phyloP scores from a whole-genome alignment of 208 protist genomes.

The Leishmania gerbilli region DNA sequence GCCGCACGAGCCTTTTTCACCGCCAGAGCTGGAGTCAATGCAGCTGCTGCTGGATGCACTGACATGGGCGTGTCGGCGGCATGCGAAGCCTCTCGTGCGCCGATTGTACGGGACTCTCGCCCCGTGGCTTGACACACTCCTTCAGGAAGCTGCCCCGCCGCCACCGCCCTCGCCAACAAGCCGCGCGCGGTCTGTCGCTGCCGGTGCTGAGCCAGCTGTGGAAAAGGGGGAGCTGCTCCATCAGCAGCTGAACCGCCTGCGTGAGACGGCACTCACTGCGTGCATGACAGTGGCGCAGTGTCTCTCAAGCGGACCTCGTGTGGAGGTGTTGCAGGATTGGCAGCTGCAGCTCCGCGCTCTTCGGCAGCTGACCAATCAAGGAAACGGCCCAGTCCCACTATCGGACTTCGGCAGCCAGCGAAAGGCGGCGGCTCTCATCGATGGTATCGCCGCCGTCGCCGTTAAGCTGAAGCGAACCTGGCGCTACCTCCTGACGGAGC shows the following conservation, averaged over 20 bases:
- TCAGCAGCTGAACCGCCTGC: conserved; percentile 14
- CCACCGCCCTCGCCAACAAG: background rate
- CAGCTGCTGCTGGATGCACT: conserved; percentile 52
- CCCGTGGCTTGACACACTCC: conserved; percentile 21
- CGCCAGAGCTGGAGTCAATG: conserved; percentile 19
- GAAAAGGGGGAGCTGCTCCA: background rate
- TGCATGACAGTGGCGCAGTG: conserved; percentile 50
- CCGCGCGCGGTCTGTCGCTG: background rate
- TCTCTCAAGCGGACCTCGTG: conserved; percentile 56
- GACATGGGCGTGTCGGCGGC: conserved; percentile 58
- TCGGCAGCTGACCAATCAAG: conserved; percentile 11
- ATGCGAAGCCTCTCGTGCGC: conserved; percentile 40
- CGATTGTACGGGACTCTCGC: conserved; percentile 25
- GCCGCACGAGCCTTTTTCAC: conserved; percentile 2
- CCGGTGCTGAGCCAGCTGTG: background rate
- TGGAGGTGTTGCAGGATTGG: conserved; percentile 64
- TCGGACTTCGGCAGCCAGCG: background rate
- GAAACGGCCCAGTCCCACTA: background rate
- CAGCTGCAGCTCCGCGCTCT: conserved; percentile 24
- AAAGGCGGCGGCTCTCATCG: conserved; percentile 23
- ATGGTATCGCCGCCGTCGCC: conserved; percentile 49
- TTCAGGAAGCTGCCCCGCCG: background rate
- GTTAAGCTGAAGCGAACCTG: conserved; percentile 68
- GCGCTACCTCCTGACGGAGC: conserved; percentile 45
- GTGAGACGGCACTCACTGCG: conserved; percentile 22